These are phyloP conservation scores for Neofusicoccum parvum DNA, from an alignment of 2,329 filamentous ascomycete genomes.

Conservation along the genomic window DNA sequence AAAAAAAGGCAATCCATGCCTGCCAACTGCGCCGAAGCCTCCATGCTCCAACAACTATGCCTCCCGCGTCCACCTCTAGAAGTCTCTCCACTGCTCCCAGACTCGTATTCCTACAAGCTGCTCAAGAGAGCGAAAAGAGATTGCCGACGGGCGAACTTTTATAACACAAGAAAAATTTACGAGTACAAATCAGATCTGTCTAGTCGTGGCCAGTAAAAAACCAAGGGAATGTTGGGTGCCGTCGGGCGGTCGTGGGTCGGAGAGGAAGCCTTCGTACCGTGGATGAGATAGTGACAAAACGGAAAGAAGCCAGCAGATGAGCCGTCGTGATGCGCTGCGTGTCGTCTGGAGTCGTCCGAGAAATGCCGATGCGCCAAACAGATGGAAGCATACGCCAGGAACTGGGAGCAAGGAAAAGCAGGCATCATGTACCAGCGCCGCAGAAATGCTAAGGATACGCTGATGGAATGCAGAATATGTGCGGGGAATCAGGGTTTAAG, in stretches of 20 bases:
- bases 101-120: slow-evolving; percentile 17
- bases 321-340: slow-evolving; percentile 19
- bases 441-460: slow-evolving; percentile 16
- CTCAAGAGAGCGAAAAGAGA: slow-evolving; percentile 11
- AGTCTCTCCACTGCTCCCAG: background rate
- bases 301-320: slow-evolving; percentile 10
- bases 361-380: slow-evolving; percentile 15
- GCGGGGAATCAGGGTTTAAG: background rate
- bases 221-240: slow-evolving; percentile 13
- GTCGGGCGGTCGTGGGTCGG: slow-evolving; percentile 17
- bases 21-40: slow-evolving; percentile 16
- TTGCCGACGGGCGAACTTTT: slow-evolving; percentile 20
- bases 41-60: background rate
- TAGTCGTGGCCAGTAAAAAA: slow-evolving; percentile 17
- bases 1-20: slow-evolving; percentile 7
- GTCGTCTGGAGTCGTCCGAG: slow-evolving; percentile 17
- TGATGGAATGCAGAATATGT: background rate
- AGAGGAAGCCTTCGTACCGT: slow-evolving; percentile 6
- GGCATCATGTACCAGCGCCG: slow-evolving; percentile 12
- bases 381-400: slow-evolving; percentile 15
- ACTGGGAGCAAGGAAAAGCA: slow-evolving; percentile 13
- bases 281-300: background rate
- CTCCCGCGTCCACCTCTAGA: background rate
- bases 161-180: slow-evolving; percentile 16
- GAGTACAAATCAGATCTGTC: slow-evolving; percentile 9